Base-by-base conservation (phyloP, 225 moss, liverwort and hornwort species). In the Polytrichum formosum region DNA sequence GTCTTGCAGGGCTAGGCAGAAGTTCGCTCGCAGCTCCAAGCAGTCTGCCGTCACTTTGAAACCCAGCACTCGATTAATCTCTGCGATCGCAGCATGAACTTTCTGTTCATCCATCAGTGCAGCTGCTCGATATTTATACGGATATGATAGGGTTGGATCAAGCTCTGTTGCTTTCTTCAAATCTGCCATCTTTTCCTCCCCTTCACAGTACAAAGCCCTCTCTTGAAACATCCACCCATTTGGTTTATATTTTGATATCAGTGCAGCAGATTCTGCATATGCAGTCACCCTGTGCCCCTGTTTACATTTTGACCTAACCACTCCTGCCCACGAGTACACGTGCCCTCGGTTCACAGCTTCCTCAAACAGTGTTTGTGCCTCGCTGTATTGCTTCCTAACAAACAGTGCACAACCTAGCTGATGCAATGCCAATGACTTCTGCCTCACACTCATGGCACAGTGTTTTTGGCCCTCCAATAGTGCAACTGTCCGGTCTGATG, bases 211-310 rank as follows among this genome's bases (percentile, higher is more conserved):
- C 55, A 98, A 72, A 31, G 98, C 81, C 75, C 91, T 87, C 69
- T 98, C 98, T 76, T 92, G 92, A 69, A 84, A 94, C 91, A 93
- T 94, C 98, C 98, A 98, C 63, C 98, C 98, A 29, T 83, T 84
- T 26, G 82, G 87, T 75, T 91, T 98, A 70, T 88, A 86, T 56
- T 73, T 90, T 4, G 91, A 80, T 55, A 94, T 73, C 23, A 98
- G 74, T 23, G 87, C 80, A 37, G 88, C 84, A 54, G 91, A 82
- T 77, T 98, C 98, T 62, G 72, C 87, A 25, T 83, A 82, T 6
- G 98, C 91, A 21, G 81, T 81, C 59, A 73, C 70, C 63, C 77
- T 90, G 31, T 80, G 90, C 13, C 92, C 94, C 73, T 87, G 87
- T 26, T 90, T 83, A 64, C 77, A 90, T 77, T 94, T 94, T 25